Evolutionary conservation across 768 basidiomycete genomes (phyloP).

Genomic region (Dacryopinax spathularia): DNA sequence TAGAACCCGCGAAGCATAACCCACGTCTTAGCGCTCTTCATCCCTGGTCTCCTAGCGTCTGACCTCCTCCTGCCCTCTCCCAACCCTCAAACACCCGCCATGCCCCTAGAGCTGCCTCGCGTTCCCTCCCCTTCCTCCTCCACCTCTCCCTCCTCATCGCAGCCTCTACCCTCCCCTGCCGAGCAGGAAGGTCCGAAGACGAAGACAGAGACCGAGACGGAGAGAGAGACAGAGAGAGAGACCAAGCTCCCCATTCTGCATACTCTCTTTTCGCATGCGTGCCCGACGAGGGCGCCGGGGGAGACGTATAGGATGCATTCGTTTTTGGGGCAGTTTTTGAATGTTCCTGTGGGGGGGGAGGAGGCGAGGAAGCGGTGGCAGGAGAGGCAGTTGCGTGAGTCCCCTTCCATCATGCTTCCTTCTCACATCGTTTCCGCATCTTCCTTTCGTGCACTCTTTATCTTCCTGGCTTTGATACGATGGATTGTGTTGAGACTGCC

Average conservation of each 20-base stretch:
- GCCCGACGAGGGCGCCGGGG: conserved; percentile 85
- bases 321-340: conserved; percentile 70
- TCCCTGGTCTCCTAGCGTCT: conserved; percentile 68
- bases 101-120: background rate
- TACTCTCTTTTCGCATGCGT: conserved; percentile 72
- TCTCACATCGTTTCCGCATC: too few relatives aligned
- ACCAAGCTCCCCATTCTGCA: conserved; percentile 46
- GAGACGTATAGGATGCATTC: conserved; percentile 76
- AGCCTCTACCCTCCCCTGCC: conserved; percentile 47
- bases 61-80: conserved; percentile 23
- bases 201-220: too few relatives aligned
- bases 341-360: conserved; percentile 58
- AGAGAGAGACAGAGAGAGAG: too few relatives aligned
- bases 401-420: conserved; percentile 7
- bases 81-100: background rate
- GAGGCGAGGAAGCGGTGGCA: conserved; percentile 56
- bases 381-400: conserved; percentile 27
- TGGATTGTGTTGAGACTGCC: too few relatives aligned
- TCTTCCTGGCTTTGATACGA: too few relatives aligned
- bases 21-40: conserved; percentile 63
- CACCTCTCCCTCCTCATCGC: conserved; percentile 35
- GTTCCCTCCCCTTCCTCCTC: conserved; percentile 11
- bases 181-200: conserved; percentile 39
- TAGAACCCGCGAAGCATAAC: conserved; percentile 63
- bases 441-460: too few relatives aligned